Evolutionary conservation across 495 filamentous ascomycete species (phyloP).

Genomic region (Hypoxylon subgilvum): DNA sequence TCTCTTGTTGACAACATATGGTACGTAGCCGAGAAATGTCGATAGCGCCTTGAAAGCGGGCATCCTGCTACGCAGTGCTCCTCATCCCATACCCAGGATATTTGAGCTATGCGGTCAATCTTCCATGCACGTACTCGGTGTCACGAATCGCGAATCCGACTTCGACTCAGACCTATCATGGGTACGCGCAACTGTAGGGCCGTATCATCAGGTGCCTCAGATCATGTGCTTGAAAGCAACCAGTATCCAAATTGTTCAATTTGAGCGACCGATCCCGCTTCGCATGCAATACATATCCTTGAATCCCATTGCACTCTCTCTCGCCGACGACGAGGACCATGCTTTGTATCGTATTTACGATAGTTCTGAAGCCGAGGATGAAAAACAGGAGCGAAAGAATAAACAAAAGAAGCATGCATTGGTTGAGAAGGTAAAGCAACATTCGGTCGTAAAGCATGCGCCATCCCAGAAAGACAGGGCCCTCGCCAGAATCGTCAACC

Average conservation of each 20-base stretch:
- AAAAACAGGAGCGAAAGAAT: constrained; percentile 63
- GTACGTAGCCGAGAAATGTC: constrained; percentile 66
- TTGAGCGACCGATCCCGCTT: constrained; percentile 80
- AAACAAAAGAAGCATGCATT: constrained; percentile 63
- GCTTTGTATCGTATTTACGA: constrained; percentile 41
- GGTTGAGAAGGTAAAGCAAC: constrained; percentile 87
- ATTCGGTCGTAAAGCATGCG: constrained; percentile 78
- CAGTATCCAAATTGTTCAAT: constrained; percentile 86
- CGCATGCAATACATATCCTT: constrained; percentile 97
- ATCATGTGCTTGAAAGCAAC: constrained; percentile 72
- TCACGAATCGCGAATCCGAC: constrained; percentile 65
- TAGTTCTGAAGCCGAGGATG: constrained; percentile 66
- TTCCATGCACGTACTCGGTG: constrained; percentile 84
- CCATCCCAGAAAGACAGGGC: constrained; percentile 82
- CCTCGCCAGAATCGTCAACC: constrained; percentile 83
- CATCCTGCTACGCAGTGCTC: constrained; percentile 80
- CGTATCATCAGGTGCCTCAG: constrained; percentile 64
- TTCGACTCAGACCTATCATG: constrained; percentile 68
- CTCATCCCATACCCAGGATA: constrained; percentile 79
- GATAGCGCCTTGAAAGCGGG: constrained; percentile 86
- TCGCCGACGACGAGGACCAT: constrained; percentile 72
- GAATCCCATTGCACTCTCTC: constrained; percentile 82
- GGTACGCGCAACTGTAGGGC: constrained; percentile 69
- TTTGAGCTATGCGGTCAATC: constrained; percentile 82
- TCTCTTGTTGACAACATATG: constrained; percentile 12